Evolutionary conservation across 192 early-diverging fungal genomes (phyloP).

Genomic region (Pilobolus umbonatus): DNA sequence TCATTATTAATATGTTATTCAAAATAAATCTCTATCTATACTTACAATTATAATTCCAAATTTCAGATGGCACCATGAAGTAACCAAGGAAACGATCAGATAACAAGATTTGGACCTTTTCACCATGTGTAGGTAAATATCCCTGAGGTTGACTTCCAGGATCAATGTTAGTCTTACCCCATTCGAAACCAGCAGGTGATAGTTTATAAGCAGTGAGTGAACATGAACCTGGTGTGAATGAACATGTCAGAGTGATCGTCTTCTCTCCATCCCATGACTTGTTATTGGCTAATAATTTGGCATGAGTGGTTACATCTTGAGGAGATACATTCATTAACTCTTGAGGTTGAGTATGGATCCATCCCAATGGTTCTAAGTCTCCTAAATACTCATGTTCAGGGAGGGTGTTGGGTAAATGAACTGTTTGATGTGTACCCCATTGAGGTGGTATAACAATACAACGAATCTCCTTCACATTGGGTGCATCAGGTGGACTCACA

Average conservation of each 20-base stretch:
- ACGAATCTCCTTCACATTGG: constrained; percentile 94
- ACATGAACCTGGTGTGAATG: constrained; percentile 98
- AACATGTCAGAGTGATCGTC: constrained; percentile 85
- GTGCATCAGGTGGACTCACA: constrained; percentile 80
- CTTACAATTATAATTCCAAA: constrained; percentile 88
- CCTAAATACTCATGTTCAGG: constrained; percentile 89
- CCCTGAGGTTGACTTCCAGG: constrained; percentile 78
- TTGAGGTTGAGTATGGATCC: constrained; percentile 97
- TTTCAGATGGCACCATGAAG: constrained; percentile 95
- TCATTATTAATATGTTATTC: background rate
- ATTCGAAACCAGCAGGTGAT: constrained; percentile 95
- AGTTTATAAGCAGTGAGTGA: constrained; percentile 94
- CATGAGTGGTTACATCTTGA: constrained; percentile 88
- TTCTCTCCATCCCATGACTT: constrained; percentile 94
- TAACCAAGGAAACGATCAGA: constrained; percentile 95
- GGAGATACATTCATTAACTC: constrained; percentile 85
- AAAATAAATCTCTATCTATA: background rate
- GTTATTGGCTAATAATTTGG: constrained; percentile 84
- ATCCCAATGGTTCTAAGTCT: constrained; percentile 94
- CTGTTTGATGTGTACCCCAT: constrained; percentile 94
- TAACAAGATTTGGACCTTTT: constrained; percentile 96
- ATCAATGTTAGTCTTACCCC: constrained; percentile 93
- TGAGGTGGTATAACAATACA: constrained; percentile 95
- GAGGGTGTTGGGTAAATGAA: constrained; percentile 82
- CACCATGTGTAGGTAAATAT: constrained; percentile 83